Conservation (phyloP, 257 asterid species). For the Scutellaria baicalensis region DNA sequence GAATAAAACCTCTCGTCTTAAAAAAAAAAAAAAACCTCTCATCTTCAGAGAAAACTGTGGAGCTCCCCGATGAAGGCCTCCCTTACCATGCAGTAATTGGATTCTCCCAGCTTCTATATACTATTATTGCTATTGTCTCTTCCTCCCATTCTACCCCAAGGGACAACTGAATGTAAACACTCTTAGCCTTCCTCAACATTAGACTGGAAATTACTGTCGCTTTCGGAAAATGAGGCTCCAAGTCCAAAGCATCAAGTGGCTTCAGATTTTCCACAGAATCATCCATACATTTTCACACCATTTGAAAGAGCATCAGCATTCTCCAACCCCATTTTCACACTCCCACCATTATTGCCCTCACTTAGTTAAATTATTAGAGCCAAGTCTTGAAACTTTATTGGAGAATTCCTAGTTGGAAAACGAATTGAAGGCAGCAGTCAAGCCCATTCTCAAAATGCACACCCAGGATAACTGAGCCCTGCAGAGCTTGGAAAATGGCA, state of each 20-base stretch:
- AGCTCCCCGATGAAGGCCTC: conserved; percentile 72
- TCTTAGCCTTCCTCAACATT: conserved; percentile 53
- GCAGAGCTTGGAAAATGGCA: conserved; percentile 24
- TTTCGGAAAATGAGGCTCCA: conserved; percentile 37
- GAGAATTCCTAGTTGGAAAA: conserved; percentile 69
- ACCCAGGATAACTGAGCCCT: conserved; percentile 27
- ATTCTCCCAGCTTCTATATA: conserved; percentile 42
- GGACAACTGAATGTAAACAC: conserved; percentile 61
- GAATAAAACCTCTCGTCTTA: conserved; percentile 48
- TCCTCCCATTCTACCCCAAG: conserved; percentile 43
- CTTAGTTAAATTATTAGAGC: conserved; percentile 23
- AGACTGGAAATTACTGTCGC: conserved; percentile 39
- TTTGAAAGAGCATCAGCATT: not conserved
- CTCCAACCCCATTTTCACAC: not conserved
- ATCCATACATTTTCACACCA: conserved; percentile 11
- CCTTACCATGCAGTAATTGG: conserved; percentile 54
- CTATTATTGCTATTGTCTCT: conserved; percentile 61
- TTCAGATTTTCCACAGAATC: conserved; percentile 9
- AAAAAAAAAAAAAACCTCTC: too few species aligned
- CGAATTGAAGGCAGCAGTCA: conserved; percentile 33
- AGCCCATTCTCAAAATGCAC: conserved; percentile 25
- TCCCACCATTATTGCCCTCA: conserved; percentile 11
- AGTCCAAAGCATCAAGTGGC: conserved; percentile 11
- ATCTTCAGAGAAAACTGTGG: conserved; percentile 34
- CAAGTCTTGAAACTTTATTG: conserved; percentile 36